Evolutionary conservation across 257 asterid genomes (phyloP).

Genomic region (Buddleja alternifolia): DNA sequence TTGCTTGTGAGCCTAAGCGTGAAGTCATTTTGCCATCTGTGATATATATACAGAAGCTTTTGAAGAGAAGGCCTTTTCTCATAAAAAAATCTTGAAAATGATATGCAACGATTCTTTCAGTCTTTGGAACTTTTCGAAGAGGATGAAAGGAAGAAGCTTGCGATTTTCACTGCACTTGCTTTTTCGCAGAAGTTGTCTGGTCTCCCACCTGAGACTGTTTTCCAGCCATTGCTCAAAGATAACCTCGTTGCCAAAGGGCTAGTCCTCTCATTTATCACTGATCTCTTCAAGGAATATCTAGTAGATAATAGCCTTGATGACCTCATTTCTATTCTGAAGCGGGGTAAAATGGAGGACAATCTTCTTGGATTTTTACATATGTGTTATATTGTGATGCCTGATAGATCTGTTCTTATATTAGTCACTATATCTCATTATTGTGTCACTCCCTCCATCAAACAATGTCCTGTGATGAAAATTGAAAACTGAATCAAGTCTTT

Average conservation of each 20-base stretch:
- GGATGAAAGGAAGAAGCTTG: conserved; percentile 96
- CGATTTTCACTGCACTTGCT: conserved; percentile 98
- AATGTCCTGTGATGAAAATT: background rate
- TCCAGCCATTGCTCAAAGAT: conserved; percentile 97
- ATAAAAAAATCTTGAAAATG: conserved; percentile 99
- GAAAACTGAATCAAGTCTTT: background rate
- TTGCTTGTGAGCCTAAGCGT: conserved; percentile 82
- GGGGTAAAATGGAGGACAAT: conserved; percentile 94
- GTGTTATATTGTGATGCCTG: too few relatives aligned
- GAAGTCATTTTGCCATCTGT: conserved; percentile 91
- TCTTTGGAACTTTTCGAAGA: conserved; percentile 93
- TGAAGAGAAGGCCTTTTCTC: conserved; percentile 90
- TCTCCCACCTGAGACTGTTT: conserved; percentile 95
- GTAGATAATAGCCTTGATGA: conserved; percentile 97
- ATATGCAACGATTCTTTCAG: conserved; percentile 89
- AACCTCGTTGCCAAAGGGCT: conserved; percentile 97
- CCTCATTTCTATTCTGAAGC: conserved; percentile 81
- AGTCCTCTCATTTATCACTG: conserved; percentile 89
- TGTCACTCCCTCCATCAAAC: background rate
- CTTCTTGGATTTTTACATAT: conserved; percentile 90
- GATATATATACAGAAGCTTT: conserved; percentile 82
- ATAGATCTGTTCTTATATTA: too few relatives aligned
- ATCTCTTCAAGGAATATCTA: conserved; percentile 94
- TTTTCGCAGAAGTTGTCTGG: conserved; percentile 98
- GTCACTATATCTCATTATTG: too few relatives aligned